Conservation (phyloP, 495 filamentous ascomycete genomes). For the Evansstolkia leycettana region DNA sequence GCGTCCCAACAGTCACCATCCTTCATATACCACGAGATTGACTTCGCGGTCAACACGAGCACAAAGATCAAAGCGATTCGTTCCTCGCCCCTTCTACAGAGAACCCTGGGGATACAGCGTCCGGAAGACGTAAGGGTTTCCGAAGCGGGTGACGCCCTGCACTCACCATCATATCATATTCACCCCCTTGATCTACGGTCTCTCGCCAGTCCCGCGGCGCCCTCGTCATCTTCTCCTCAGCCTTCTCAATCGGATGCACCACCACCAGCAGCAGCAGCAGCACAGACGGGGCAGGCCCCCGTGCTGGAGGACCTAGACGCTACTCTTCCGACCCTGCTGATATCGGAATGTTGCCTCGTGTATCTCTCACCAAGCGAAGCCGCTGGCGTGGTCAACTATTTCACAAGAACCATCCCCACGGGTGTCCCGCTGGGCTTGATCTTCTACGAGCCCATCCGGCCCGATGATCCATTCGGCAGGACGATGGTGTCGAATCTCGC, state of each 20-base stretch:
- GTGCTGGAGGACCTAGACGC: slow-evolving; percentile 30
- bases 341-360: slow-evolving; percentile 90
- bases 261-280: background rate
- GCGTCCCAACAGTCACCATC: slow-evolving; percentile 7
- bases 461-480: slow-evolving; percentile 71
- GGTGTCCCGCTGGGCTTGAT: slow-evolving; percentile 44
- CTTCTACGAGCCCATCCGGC: slow-evolving; percentile 81
- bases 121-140: slow-evolving; percentile 20
- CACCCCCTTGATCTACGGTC: slow-evolving; percentile 74
- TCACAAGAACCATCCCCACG: slow-evolving; percentile 41
- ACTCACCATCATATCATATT: slow-evolving; percentile 48
- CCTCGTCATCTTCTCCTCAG: background rate
- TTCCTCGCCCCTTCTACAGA: slow-evolving; percentile 24
- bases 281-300: slow-evolving; percentile 6
- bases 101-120: slow-evolving; percentile 13
- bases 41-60: slow-evolving; percentile 64
- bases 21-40: slow-evolving; percentile 82
- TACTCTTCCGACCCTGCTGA: slow-evolving; percentile 61
- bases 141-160: slow-evolving; percentile 25
- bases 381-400: slow-evolving; percentile 50
- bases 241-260: background rate
- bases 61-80: slow-evolving; percentile 48
- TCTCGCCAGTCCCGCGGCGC: slow-evolving; percentile 20
- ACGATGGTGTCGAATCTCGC: slow-evolving; percentile 90
- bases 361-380: slow-evolving; percentile 61